A percentile compares a stretch with the other conserved stretches of the same genome.
Conservation (phyloP, 345 rosid species). For the Erysimum cheiranthoides region DNA sequence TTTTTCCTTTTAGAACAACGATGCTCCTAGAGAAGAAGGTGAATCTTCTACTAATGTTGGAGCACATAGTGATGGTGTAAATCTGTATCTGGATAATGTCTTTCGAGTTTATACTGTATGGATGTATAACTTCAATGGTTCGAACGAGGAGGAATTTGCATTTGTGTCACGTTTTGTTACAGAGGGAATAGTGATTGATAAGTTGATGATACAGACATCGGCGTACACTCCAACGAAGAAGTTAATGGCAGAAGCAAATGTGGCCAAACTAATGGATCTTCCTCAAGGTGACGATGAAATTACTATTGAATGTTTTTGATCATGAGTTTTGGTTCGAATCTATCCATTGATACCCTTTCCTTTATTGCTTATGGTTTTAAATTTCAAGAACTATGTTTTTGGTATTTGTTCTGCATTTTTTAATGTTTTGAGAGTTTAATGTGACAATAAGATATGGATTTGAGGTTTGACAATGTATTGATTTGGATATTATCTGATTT, state of each 20-base stretch:
- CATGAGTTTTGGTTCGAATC: neutral
- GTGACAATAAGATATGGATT: neutral
- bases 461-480: slow-evolving; percentile 6
- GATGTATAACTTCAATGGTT: slow-evolving; percentile 17
- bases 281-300: neutral
- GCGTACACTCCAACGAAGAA: slow-evolving; percentile 15
- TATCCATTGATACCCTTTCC: slow-evolving; percentile 1
- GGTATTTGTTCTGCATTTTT: neutral
- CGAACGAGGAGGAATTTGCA: slow-evolving; percentile 8
- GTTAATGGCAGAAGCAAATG: neutral
- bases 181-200: neutral
- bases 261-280: slow-evolving; percentile 22
- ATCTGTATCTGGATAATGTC: neutral
- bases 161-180: slow-evolving; percentile 33
- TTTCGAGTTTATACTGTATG: neutral
- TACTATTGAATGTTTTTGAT: slow-evolving; percentile 27
- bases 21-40: slow-evolving; percentile 6
- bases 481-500: slow-evolving; percentile 2
- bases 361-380: neutral
- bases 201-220: slow-evolving; percentile 26
- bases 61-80: neutral
- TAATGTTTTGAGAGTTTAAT: neutral
- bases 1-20: slow-evolving; percentile 8
- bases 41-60: neutral
- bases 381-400: slow-evolving; percentile 1